A percentile compares a stretch with the other conserved stretches of the same genome.
These are phyloP conservation scores for Conticribra weissflogii DNA, from an alignment of 108 stramenopile species.

Conservation along the genomic window DNA sequence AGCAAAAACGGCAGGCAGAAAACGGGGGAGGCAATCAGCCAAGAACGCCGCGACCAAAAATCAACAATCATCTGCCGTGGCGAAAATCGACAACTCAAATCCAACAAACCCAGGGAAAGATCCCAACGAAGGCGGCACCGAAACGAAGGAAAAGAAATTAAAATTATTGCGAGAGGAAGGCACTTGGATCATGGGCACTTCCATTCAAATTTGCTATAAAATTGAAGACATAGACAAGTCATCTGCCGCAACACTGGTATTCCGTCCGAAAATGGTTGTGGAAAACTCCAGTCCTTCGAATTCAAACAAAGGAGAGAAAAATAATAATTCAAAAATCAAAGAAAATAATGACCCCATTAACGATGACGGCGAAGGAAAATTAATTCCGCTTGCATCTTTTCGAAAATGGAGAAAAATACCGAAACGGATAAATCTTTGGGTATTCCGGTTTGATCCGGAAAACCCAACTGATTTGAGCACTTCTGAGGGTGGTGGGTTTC, in stretches of 20 bases:
- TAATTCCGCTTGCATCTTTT: constrained; percentile 45
- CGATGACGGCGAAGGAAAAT: constrained; percentile 13
- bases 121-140: constrained; percentile 3
- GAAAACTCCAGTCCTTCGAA: no score
- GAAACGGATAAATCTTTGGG: constrained; percentile 55
- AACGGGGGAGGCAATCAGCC: constrained; percentile 15
- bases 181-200: constrained; percentile 46
- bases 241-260: constrained; percentile 16
- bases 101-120: not conserved
- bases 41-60: no score
- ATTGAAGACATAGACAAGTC: constrained; percentile 43
- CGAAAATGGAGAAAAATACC: constrained; percentile 52
- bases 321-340: no score
- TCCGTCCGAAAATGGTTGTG: constrained; percentile 7
- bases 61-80: not conserved
- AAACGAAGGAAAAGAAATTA: constrained; percentile 29
- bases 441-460: constrained; percentile 49
- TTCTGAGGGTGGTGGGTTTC: constrained; percentile 55
- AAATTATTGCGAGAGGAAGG: constrained; percentile 38
- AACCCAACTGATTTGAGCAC: constrained; percentile 47
- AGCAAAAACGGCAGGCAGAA: not conserved
- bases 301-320: no score
- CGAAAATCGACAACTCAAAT: not conserved
- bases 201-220: constrained; percentile 48
- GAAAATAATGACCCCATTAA: no score